A percentile compares a stretch with the other conserved stretches of the same genome.
These are phyloP conservation scores for Penicillium oxalicum DNA, from an alignment of 2,329 filamentous ascomycete species.

Conservation along the genomic window DNA sequence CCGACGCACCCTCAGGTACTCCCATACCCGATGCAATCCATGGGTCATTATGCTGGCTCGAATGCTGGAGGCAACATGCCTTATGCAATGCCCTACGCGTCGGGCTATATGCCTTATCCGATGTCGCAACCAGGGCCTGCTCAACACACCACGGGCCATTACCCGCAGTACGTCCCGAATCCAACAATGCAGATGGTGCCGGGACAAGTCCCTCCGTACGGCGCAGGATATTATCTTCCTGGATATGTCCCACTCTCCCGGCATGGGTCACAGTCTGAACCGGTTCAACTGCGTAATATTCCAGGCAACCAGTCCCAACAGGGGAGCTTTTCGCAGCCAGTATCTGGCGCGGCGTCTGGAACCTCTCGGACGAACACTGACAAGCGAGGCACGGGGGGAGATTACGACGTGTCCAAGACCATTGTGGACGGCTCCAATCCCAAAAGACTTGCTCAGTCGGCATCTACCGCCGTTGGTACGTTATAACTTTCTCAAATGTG, in stretches of 20 bases:
- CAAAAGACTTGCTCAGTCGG: slow-evolving; percentile 17
- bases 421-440: slow-evolving; percentile 36
- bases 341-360: not conserved
- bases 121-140: slow-evolving; percentile 18
- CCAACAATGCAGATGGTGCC: slow-evolving; percentile 17
- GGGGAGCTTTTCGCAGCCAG: not conserved
- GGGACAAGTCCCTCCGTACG: slow-evolving; percentile 20
- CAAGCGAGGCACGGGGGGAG: slow-evolving; percentile 9
- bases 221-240: slow-evolving; percentile 23
- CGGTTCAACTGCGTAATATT: slow-evolving; percentile 5
- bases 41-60: slow-evolving; percentile 21
- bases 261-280: slow-evolving; percentile 9
- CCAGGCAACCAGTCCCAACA: slow-evolving; percentile 4
- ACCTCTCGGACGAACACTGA: slow-evolving; percentile 19
- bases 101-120: slow-evolving; percentile 25
- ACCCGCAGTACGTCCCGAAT: slow-evolving; percentile 18
- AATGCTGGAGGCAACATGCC: slow-evolving; percentile 14
- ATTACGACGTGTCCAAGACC: slow-evolving; percentile 32
- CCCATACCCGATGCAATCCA: slow-evolving; percentile 27
- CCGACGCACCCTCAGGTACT: slow-evolving; percentile 21
- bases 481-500: not conserved
- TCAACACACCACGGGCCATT: slow-evolving; percentile 15
- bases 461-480: slow-evolving; percentile 17
- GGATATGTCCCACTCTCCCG: slow-evolving; percentile 20
- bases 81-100: slow-evolving; percentile 22